A percentile compares a stretch with the other conserved stretches of the same genome.
These are phyloP conservation scores for Limtongozyma cylindracea DNA, from an alignment of 805 yeast genomes.

Conservation along the genomic window DNA sequence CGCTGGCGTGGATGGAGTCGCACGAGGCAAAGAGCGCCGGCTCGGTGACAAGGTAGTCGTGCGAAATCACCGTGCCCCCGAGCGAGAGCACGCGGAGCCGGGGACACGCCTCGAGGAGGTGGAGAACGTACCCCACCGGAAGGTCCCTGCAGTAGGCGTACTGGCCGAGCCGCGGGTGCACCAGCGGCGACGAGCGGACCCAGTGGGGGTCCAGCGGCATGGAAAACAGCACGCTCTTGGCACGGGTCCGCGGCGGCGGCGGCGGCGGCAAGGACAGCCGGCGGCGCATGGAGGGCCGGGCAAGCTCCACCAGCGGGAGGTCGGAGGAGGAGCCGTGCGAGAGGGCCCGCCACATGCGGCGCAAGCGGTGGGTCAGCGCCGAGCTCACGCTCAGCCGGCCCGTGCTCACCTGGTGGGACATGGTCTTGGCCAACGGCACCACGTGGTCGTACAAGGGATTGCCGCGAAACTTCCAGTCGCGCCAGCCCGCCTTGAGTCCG, in stretches of 20 bases:
- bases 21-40: no score
- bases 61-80: constrained; percentile 33
- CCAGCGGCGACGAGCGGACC: constrained; percentile 24
- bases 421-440: constrained; percentile 2
- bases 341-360: constrained; percentile 2
- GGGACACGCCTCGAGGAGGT: constrained; percentile 40
- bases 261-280: no score
- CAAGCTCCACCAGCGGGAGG: no score
- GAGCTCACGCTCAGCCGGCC: no score
- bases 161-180: constrained; percentile 31
- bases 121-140: constrained; percentile 57
- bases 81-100: constrained; percentile 29
- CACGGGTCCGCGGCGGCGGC: no score
- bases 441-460: constrained; percentile 37
- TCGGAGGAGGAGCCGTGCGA: no score
- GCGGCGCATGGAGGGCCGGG: no score
- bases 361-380: constrained; percentile 3
- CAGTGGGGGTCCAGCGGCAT: no score
- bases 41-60: constrained; percentile 31
- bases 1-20: no score
- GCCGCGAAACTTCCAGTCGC: constrained; percentile 68
- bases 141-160: constrained; percentile 49
- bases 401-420: constrained; percentile 1
- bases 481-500: constrained; percentile 61
- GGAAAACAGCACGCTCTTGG: no score